These are phyloP conservation scores for Yarrowia phangngaensis DNA, from an alignment of 805 yeast genomes.

Conservation along the genomic window DNA sequence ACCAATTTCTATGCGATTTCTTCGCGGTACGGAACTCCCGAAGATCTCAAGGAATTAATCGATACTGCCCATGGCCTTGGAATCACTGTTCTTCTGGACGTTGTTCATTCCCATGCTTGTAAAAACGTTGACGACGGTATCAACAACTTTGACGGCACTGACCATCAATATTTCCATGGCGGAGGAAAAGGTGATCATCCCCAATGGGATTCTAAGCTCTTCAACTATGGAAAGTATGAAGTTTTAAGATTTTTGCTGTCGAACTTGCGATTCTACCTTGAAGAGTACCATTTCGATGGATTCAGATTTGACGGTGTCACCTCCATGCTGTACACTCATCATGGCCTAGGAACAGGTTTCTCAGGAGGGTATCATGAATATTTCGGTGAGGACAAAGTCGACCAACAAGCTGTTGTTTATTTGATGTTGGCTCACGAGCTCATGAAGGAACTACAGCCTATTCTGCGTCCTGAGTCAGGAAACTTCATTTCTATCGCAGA, in stretches of 20 bases:
- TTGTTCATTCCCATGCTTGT: slow-evolving; percentile 94
- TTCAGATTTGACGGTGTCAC: slow-evolving; percentile 97
- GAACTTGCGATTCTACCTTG: slow-evolving; percentile 78
- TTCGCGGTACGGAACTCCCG: slow-evolving; percentile 93
- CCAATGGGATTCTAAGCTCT: slow-evolving; percentile 94
- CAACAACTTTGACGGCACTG: slow-evolving; percentile 91
- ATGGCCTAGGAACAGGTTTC: slow-evolving; percentile 84
- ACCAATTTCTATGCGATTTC: slow-evolving; percentile 87
- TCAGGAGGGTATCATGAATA: slow-evolving; percentile 93
- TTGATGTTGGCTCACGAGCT: slow-evolving; percentile 86
- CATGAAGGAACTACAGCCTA: slow-evolving; percentile 51
- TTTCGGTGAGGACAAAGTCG: slow-evolving; percentile 66
- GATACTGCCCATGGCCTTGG: slow-evolving; percentile 91
- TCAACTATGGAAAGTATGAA: slow-evolving; percentile 88
- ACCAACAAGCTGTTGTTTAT: slow-evolving; percentile 80
- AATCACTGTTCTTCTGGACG: slow-evolving; percentile 78
- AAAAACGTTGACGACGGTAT: slow-evolving; percentile 92
- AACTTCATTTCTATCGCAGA: slow-evolving; percentile 81
- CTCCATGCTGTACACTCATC: slow-evolving; percentile 85
- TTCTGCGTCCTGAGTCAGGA: background rate
- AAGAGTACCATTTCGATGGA: slow-evolving; percentile 85
- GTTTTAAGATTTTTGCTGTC: slow-evolving; percentile 81
- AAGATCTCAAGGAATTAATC: slow-evolving; percentile 81
- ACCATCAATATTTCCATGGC: slow-evolving; percentile 88
- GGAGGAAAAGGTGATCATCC: slow-evolving; percentile 88